phyloP scores from a whole-genome alignment of 2,329 filamentous ascomycete species.

The Neofusicoccum laricinum region DNA sequence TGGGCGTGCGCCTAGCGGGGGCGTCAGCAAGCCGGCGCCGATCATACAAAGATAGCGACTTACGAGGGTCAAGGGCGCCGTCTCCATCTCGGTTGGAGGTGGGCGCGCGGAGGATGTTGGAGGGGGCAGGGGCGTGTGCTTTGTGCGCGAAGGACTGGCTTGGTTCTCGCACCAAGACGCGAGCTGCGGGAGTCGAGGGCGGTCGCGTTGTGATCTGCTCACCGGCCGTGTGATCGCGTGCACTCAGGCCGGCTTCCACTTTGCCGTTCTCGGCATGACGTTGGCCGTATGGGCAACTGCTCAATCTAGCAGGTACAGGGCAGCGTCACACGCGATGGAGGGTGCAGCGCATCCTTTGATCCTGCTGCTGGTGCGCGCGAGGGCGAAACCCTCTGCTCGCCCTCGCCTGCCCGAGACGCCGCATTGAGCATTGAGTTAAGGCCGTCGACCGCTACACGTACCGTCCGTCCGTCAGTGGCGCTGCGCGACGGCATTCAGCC shows the following conservation, averaged over 20 bases:
- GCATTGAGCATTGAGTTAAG: neutral
- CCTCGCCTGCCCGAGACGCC: neutral
- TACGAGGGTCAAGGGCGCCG: constrained; percentile 61
- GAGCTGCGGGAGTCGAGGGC: neutral
- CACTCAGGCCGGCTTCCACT: neutral
- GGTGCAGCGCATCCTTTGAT: neutral
- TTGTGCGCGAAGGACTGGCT: neutral
- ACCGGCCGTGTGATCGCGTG: neutral
- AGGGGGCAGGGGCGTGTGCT: neutral
- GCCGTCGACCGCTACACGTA: neutral
- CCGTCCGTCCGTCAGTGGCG: neutral
- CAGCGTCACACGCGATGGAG: neutral
- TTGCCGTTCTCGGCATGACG: constrained; percentile 13
- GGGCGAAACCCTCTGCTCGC: neutral
- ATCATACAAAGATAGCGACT: constrained; percentile 40
- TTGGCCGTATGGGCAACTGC: neutral
- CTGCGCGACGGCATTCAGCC: constrained; percentile 4
- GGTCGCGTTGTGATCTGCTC: constrained; percentile 11
- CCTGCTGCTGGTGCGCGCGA: neutral
- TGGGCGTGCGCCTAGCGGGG: constrained; percentile 70
- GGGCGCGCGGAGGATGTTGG: neutral
- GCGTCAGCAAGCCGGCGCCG: constrained; percentile 8
- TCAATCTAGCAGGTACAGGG: neutral
- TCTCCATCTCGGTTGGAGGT: constrained; percentile 57
- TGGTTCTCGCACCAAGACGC: neutral